These are phyloP conservation scores for Talaromyces sp. DNA, from an alignment of 2,329 filamentous ascomycete species.

Conservation along the genomic window DNA sequence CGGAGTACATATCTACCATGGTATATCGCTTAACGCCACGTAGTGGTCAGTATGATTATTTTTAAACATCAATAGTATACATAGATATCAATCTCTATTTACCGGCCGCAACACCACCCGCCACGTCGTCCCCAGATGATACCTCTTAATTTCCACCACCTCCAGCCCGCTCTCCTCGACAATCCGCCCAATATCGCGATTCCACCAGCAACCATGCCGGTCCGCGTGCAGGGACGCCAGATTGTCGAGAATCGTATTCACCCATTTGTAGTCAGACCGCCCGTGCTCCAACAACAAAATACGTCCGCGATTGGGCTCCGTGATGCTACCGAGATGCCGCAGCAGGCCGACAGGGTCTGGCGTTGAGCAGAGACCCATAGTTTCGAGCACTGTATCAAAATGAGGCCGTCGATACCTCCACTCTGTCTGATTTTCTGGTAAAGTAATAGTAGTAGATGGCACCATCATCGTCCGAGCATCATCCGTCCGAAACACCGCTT, in stretches of 20 bases:
- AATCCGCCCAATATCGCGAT: constrained; percentile 47
- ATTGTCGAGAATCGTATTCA: constrained; percentile 46
- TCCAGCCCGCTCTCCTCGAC: constrained; percentile 45
- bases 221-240: constrained; percentile 45
- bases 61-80: not conserved
- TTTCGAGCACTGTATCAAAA: constrained; percentile 47
- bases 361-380: constrained; percentile 49
- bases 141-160: constrained; percentile 43
- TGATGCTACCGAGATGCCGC: constrained; percentile 36
- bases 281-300: constrained; percentile 49
- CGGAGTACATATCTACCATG: too few species aligned
- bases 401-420: constrained; percentile 15
- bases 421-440: not conserved
- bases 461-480: constrained; percentile 31
- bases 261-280: constrained; percentile 41
- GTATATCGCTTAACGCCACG: too few species aligned
- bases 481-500: constrained; percentile 30
- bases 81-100: not conserved
- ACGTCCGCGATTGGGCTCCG: constrained; percentile 34
- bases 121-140: constrained; percentile 48
- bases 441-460: constrained; percentile 8
- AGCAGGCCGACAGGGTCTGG: constrained; percentile 39
- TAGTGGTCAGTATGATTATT: not conserved
- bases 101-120: constrained; percentile 35
- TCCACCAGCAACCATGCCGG: constrained; percentile 51